These are phyloP conservation scores for Cystobasidium pallidum DNA, from an alignment of 1,284 basidiomycete species.

Conservation along the genomic window DNA sequence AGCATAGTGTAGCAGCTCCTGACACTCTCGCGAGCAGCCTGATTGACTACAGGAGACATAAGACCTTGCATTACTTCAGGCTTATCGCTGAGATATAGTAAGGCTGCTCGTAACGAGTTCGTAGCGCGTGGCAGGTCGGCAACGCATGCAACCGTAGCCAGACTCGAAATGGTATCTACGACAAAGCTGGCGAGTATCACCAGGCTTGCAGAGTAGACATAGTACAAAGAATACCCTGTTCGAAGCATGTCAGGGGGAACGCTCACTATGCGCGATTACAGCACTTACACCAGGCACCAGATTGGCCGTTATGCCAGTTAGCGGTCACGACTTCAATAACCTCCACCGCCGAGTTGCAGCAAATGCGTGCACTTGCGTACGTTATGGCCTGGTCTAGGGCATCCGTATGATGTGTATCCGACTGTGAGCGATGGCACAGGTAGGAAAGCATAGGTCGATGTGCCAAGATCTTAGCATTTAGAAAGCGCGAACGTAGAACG, in stretches of 20 bases:
- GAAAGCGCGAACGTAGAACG: conserved; percentile 14
- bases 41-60: conserved; percentile 6
- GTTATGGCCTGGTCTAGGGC: conserved; percentile 19
- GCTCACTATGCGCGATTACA: neutral
- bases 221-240: conserved; percentile 31
- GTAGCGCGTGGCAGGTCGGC: conserved; percentile 1
- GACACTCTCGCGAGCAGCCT: conserved; percentile 10
- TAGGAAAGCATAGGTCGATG: conserved; percentile 39
- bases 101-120: conserved; percentile 3
- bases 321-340: conserved; percentile 4
- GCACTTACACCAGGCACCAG: conserved; percentile 35
- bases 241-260: neutral
- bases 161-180: conserved; percentile 14
- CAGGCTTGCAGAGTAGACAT: conserved; percentile 22
- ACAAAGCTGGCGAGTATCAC: conserved; percentile 27
- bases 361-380: conserved; percentile 17
- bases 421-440: conserved; percentile 20
- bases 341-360: conserved; percentile 27
- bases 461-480: conserved; percentile 16
- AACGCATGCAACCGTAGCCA: neutral
- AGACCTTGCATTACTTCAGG: conserved; percentile 19
- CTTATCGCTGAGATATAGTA: conserved; percentile 16
- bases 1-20: conserved; percentile 17
- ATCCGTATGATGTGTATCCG: neutral
- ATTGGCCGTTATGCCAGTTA: conserved; percentile 14